Conservation (phyloP, 768 basidiomycete genomes). For the Hericium alpestre region DNA sequence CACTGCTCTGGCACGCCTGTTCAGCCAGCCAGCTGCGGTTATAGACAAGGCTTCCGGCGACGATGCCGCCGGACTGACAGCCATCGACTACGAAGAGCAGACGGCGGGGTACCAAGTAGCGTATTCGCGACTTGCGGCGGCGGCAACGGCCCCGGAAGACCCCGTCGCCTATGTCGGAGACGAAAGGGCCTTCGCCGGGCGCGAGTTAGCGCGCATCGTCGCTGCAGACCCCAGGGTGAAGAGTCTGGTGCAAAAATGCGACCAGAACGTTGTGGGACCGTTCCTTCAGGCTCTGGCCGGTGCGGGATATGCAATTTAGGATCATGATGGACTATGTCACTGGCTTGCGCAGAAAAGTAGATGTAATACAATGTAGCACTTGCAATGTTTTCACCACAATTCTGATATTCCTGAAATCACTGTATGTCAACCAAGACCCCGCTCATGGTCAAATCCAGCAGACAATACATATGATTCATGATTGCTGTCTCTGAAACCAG, state of each 20-base stretch:
- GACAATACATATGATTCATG: no score
- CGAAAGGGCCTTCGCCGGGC: slow-evolving; percentile 42
- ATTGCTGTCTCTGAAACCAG: no score
- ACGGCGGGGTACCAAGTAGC: slow-evolving; percentile 87
- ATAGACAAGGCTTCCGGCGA: slow-evolving; percentile 22
- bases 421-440: no score
- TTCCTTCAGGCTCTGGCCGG: slow-evolving; percentile 24
- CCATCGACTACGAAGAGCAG: slow-evolving; percentile 86
- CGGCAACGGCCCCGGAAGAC: slow-evolving; percentile 48
- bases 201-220: slow-evolving; percentile 21
- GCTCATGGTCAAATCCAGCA: no score
- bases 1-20: slow-evolving; percentile 61
- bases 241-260: slow-evolving; percentile 16
- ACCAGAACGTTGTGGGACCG: slow-evolving; percentile 13
- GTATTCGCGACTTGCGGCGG: slow-evolving; percentile 84
- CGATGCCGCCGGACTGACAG: slow-evolving; percentile 52
- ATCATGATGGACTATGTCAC: background rate
- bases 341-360: background rate
- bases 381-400: no score
- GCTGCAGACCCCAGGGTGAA: slow-evolving; percentile 12
- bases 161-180: slow-evolving; percentile 51
- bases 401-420: no score
- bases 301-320: slow-evolving; percentile 17
- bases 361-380: background rate
- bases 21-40: slow-evolving; percentile 69